Evolutionary conservation across 805 yeast genomes (phyloP).

Genomic region (Saccharomyces jurei): DNA sequence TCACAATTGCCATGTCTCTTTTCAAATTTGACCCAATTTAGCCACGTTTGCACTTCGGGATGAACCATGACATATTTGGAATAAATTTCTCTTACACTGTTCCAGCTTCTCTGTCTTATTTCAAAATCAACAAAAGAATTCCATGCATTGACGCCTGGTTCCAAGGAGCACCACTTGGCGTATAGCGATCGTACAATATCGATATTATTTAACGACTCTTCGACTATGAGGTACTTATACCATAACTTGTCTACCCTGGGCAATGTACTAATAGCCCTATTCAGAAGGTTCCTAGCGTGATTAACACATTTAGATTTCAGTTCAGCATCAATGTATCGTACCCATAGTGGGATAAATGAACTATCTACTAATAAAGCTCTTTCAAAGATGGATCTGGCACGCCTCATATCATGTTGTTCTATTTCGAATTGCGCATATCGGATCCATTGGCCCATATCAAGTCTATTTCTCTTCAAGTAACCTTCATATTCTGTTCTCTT

Average conservation of each 20-base stretch:
- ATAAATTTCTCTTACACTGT: constrained; percentile 52
- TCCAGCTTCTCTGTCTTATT: constrained; percentile 50
- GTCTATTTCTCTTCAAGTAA: constrained; percentile 76
- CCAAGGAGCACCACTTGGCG: constrained; percentile 75
- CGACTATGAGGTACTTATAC: constrained; percentile 75
- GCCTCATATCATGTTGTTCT: constrained; percentile 63
- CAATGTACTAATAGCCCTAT: constrained; percentile 62
- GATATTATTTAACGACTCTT: constrained; percentile 64
- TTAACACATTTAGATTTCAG: constrained; percentile 62
- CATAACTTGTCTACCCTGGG: constrained; percentile 83
- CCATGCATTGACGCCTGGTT: constrained; percentile 65
- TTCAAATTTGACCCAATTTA: constrained; percentile 70
- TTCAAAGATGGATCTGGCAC: constrained; percentile 85
- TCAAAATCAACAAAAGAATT: constrained; percentile 67
- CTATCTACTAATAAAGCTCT: constrained; percentile 74
- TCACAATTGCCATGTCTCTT: constrained; percentile 39
- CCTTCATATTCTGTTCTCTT: constrained; percentile 79
- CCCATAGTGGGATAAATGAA: constrained; percentile 77
- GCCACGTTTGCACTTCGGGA: constrained; percentile 56
- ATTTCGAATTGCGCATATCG: constrained; percentile 85
- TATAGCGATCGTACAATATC: constrained; percentile 57
- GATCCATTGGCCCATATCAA: constrained; percentile 82
- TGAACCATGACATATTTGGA: constrained; percentile 46
- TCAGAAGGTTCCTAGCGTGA: constrained; percentile 81
- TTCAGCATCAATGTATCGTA: constrained; percentile 73